A percentile compares a stretch with the other conserved stretches of the same genome.
phyloP scores from a whole-genome alignment of 805 yeast species.

The Candida montana region DNA sequence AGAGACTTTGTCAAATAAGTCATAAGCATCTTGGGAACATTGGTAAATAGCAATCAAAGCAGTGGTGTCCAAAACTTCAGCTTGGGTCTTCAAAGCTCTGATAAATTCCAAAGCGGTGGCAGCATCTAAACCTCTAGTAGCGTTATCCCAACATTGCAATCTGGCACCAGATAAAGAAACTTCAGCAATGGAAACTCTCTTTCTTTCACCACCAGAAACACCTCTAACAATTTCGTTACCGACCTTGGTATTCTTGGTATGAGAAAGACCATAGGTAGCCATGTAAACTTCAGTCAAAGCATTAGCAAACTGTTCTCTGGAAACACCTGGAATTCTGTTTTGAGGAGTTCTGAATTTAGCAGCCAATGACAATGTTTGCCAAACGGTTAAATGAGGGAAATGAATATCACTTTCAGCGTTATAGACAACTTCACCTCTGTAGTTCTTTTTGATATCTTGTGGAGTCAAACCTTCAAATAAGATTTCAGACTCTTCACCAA shows the following conservation, averaged over 20 bases:
- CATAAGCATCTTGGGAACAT: constrained; percentile 46
- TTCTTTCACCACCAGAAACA: constrained; percentile 68
- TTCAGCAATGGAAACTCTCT: constrained; percentile 65
- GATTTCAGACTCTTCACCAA: constrained; percentile 41
- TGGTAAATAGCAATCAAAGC: constrained; percentile 56
- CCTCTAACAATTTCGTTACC: constrained; percentile 62
- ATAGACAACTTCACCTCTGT: constrained; percentile 65
- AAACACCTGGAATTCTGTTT: constrained; percentile 54
- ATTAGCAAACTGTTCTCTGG: constrained; percentile 48
- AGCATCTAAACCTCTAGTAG: constrained; percentile 56
- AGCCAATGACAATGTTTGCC: constrained; percentile 59
- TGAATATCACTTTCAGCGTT: constrained; percentile 66
- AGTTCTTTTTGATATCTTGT: constrained; percentile 43
- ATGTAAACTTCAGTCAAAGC: constrained; percentile 48
- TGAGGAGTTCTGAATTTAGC: constrained; percentile 58
- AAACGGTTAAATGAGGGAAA: constrained; percentile 64
- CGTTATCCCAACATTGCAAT: constrained; percentile 48
- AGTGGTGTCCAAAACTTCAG: constrained; percentile 39
- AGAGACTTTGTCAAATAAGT: constrained; percentile 44
- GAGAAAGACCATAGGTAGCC: constrained; percentile 43
- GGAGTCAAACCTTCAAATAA: constrained; percentile 53
- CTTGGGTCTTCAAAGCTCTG: constrained; percentile 42
- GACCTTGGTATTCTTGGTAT: constrained; percentile 55
- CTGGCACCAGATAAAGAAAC: constrained; percentile 41
- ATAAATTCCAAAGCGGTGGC: constrained; percentile 53